Base-by-base conservation (phyloP, 257 asterid species). In the Penstemon eatonii region DNA sequence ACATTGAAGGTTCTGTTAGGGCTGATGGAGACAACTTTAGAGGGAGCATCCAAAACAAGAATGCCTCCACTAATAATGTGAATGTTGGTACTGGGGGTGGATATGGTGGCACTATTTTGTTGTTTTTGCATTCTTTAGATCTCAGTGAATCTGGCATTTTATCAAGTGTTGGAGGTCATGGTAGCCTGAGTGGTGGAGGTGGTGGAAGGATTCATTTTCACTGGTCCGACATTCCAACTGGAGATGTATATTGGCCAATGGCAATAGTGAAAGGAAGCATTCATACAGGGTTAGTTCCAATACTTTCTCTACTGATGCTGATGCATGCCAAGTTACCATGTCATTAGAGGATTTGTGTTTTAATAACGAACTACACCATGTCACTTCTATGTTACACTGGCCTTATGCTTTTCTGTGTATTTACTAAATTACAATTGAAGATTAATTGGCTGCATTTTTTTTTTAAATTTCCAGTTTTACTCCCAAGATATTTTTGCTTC, bases 181-280 rank as follows among this genome's bases (percentile, higher is more conserved):
- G 96, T 75, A 84, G 91, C 79, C 76, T 74, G 65, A 56, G 72
- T 3, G 99, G 97, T 0, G 99, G 99, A 2, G 99, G 99, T 45
- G 99, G 99, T 67, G 99, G 99, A 69, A 89, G 99, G 82, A 86
- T 94, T 66, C 98, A 94, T 81, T 87, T 94, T 52, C 96, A 94
- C 60, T 94, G 99, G 99, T 82, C 98, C 3, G 93, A 87, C 75
- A 86, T 94, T 77, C 86, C 96, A 41, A 89, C 92, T 44, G 96
- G 96, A 72, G 99, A 94, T 79, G 90, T 86, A 65, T 94, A 89
- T 73, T 94, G 87, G 88, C 97, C 96, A 33, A 42, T 91, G 67
- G 98, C 99, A 53, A 71, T 52, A 33, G 90, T 94, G 13, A 89
- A 91, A 65, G 99, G 99, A 76, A 91, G 83, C 78, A 85, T 94